These are phyloP conservation scores for Cystofilobasidium bisporidii DNA, from an alignment of 768 basidiomycete species.

Conservation along the genomic window DNA sequence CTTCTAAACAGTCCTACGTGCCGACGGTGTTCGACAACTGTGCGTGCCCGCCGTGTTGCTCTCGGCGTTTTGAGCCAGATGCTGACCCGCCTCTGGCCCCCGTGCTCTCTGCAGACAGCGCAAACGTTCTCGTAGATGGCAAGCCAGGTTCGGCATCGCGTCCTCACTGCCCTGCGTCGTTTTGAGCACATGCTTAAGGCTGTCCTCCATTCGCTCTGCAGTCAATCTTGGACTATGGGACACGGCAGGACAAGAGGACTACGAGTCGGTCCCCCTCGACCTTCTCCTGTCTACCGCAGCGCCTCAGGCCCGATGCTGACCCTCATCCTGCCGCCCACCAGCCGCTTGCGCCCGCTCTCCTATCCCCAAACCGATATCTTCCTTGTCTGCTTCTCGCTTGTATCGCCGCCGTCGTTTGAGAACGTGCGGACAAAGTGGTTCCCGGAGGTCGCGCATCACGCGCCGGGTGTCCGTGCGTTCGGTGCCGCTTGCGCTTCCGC, in stretches of 20 bases:
- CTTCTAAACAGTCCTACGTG: conserved; percentile 19
- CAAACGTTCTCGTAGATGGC: conserved; percentile 97
- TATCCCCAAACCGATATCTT: conserved; percentile 99
- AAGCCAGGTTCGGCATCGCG: conserved; percentile 62
- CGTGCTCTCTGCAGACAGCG: conserved; percentile 37
- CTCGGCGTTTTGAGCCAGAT: neutral
- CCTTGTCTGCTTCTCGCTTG: conserved; percentile 96
- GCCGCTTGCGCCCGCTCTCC: conserved; percentile 84
- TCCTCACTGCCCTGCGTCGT: too few relatives aligned
- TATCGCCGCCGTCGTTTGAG: conserved; percentile 66
- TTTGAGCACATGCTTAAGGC: conserved; percentile 50
- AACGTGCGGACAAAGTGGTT: conserved; percentile 76
- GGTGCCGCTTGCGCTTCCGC: too few relatives aligned
- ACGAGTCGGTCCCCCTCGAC: conserved; percentile 34
- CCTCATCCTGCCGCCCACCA: conserved; percentile 14
- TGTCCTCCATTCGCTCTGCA: conserved; percentile 16
- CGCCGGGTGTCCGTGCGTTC: conserved; percentile 5
- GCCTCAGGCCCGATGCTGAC: neutral
- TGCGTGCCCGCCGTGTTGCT: conserved; percentile 45
- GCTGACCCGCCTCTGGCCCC: neutral
- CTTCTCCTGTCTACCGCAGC: neutral
- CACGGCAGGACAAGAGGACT: conserved; percentile 91
- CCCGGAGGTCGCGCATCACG: conserved; percentile 24
- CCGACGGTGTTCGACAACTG: conserved; percentile 91
- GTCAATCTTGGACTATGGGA: conserved; percentile 61